Evolutionary conservation across 345 rosid genomes (phyloP), one percentile per base, ranked within the genome.

Genomic region (Capsella bursapastoris): DNA sequence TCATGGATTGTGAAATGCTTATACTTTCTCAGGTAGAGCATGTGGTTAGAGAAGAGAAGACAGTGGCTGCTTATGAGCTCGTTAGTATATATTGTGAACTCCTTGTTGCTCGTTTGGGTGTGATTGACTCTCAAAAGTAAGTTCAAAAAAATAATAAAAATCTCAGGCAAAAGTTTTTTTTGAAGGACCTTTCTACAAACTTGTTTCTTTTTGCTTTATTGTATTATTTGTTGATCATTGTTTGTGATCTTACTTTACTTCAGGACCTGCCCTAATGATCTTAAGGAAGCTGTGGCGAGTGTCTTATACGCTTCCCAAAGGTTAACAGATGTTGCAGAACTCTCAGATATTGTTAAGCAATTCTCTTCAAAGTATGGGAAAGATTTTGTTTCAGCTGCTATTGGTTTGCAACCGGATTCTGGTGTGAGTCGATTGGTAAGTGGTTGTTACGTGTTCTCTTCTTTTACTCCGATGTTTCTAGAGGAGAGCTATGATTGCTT

Each of bases 41-140:
- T 86, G 88, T 87, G 29, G 88, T 87, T 64, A 84, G 96, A 73
- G 98, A 95, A 86, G 92, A 92, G 80, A 95, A 95, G 89, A 88
- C 85, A 16, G 75, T 90, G 78, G 91, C 89, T 1, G 99, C 98
- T 8, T 92, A 87, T 74, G 96, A 87, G 45, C 90, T 89, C 51
- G 78, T 90, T 68, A 87, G 89, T 80, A 83, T 95, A 78, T 92
- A 86, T 73, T 92, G 95, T 48, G 92, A 93, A 64, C 86, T 89
- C 55, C 67, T 93, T 34, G 88, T 80, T 15, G 86, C 87, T 18
- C 98, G 97, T 43, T 76, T 95, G 81, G 87, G 88, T 13, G 86
- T 95, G 3, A 83, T 95, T 15, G 99, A 95, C 35, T 90, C 97
- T 0, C 97, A 93, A 28, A 87, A 87, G 97, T 95, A 84, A 34